Percentiles rank a stretch among this genome's conserved stretches.
These are phyloP conservation scores for Eucalyptus pumila DNA, from an alignment of 345 rosid genomes.

Conservation along the genomic window DNA sequence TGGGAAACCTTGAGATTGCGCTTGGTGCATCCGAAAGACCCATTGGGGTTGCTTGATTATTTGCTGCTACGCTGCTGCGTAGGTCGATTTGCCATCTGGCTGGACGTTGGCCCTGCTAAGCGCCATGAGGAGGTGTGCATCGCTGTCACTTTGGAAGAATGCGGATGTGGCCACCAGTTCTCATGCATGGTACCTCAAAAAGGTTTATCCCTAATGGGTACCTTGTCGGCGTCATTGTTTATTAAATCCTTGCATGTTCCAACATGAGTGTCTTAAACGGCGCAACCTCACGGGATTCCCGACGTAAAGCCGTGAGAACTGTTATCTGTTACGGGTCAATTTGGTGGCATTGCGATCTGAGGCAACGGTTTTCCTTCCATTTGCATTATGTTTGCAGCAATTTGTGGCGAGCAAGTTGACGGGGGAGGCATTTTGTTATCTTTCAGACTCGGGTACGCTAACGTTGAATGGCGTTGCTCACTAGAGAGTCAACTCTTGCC, in stretches of 20 bases:
- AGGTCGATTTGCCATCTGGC: background rate
- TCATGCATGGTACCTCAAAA: background rate
- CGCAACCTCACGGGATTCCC: background rate
- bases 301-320: background rate
- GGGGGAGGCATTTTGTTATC: background rate
- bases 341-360: background rate
- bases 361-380: background rate
- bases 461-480: background rate
- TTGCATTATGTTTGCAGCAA: background rate
- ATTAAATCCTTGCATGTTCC: background rate
- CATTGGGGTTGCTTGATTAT: background rate
- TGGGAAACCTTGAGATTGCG: background rate
- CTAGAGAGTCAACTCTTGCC: background rate
- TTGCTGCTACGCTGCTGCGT: background rate
- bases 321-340: background rate
- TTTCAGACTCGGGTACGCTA: background rate
- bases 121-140: background rate
- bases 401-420: background rate
- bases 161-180: background rate
- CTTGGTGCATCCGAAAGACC: background rate
- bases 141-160: background rate
- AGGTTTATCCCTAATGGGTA: background rate
- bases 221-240: background rate
- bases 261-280: background rate
- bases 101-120: background rate